A percentile compares a stretch with the other conserved stretches of the same genome.
phyloP scores from a whole-genome alignment of 148 eudicot genomes.

The Chenopodium suecicum region DNA sequence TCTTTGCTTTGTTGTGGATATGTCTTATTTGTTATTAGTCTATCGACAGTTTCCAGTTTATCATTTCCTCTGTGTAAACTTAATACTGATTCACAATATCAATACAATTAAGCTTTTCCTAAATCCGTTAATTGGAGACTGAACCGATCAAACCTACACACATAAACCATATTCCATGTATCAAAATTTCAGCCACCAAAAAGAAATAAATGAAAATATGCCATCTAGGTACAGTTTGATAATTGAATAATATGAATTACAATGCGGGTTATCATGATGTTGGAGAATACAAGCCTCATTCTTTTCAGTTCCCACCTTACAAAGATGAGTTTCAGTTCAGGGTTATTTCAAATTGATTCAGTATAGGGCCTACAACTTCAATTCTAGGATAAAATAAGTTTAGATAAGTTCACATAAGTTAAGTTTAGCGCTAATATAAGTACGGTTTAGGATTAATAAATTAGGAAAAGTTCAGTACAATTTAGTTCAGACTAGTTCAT shows the following conservation, averaged over 20 bases:
- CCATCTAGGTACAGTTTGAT: background rate
- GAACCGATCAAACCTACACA: background rate
- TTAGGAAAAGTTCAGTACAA: background rate
- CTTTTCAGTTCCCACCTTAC: background rate
- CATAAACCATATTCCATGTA: conserved; percentile 1
- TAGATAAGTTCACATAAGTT: background rate
- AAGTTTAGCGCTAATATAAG: background rate
- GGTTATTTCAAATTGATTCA: background rate
- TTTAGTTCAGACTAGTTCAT: background rate
- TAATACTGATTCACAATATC: too few species aligned
- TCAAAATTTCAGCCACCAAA: too few species aligned
- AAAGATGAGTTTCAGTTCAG: background rate
- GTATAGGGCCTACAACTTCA: background rate
- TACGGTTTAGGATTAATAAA: background rate
- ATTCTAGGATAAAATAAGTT: background rate
- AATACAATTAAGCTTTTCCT: too few species aligned
- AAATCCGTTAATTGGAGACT: background rate
- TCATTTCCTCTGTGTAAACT: too few species aligned
- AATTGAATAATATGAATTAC: background rate
- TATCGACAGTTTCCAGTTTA: too few species aligned
- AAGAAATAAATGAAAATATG: too few species aligned
- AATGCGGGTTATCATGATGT: background rate
- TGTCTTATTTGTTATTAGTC: too few species aligned
- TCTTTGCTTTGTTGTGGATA: too few species aligned
- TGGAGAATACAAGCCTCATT: background rate